These are phyloP conservation scores for Wickerhamiella hasegawae DNA, from an alignment of 805 yeast genomes.

Conservation along the genomic window DNA sequence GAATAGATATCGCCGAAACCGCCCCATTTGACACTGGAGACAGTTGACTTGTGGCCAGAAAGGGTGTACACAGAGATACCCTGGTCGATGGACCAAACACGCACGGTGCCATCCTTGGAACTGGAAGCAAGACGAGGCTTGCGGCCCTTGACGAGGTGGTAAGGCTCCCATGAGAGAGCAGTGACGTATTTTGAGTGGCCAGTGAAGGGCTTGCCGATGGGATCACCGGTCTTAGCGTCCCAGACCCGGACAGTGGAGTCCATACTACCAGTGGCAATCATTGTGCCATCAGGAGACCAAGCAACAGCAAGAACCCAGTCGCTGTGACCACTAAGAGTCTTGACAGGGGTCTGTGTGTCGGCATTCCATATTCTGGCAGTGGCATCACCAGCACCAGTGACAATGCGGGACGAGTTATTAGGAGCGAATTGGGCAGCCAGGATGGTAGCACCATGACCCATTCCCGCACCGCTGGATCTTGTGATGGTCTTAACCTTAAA, in stretches of 20 bases:
- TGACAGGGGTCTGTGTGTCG: constrained; percentile 79
- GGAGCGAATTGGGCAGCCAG: constrained; percentile 91
- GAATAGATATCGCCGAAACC: constrained; percentile 74
- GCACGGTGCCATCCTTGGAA: constrained; percentile 81
- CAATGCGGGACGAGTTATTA: constrained; percentile 65
- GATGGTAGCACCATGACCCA: constrained; percentile 92
- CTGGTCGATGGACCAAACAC: constrained; percentile 72
- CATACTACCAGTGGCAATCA: constrained; percentile 93
- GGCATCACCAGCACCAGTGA: constrained; percentile 90
- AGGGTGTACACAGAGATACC: constrained; percentile 53
- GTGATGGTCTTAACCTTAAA: constrained; percentile 88
- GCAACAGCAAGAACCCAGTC: constrained; percentile 89
- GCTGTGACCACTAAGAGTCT: constrained; percentile 66
- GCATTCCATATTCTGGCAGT: constrained; percentile 97
- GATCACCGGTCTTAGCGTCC: constrained; percentile 63
- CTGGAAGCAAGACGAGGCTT: constrained; percentile 53
- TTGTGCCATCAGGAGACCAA: constrained; percentile 84
- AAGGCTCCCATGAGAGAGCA: constrained; percentile 85
- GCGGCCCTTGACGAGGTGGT: constrained; percentile 49
- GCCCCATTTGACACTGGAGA: constrained; percentile 95
- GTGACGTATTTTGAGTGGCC: constrained; percentile 90
- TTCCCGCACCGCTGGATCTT: constrained; percentile 76
- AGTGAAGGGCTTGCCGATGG: constrained; percentile 51
- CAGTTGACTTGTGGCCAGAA: constrained; percentile 78
- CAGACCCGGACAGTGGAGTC: constrained; percentile 79